Conservation (phyloP, 78 protist genomes). For the Dictyostelium intermedium region DNA sequence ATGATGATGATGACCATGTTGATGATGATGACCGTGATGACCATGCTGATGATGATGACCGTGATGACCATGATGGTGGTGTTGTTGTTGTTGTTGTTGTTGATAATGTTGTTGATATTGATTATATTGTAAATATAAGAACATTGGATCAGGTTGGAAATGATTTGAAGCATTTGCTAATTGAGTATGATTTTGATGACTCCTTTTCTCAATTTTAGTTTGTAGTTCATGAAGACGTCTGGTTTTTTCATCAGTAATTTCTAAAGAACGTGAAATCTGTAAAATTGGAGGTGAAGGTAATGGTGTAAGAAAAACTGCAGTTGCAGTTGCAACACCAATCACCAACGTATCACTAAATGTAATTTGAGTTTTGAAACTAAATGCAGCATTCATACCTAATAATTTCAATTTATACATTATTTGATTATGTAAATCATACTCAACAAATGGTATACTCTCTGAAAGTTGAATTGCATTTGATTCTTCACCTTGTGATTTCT, state of each 20-base stretch:
- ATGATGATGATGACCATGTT: background rate
- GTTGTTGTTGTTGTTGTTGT: background rate
- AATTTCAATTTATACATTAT: constrained; percentile 84
- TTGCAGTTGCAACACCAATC: constrained; percentile 83
- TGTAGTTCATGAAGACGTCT: constrained; percentile 37
- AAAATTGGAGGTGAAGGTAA: constrained; percentile 81
- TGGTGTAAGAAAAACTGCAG: constrained; percentile 80
- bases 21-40: background rate
- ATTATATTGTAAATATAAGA: background rate
- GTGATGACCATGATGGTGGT: background rate
- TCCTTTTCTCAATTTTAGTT: constrained; percentile 31
- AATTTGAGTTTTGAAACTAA: constrained; percentile 76
- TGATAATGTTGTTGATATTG: background rate
- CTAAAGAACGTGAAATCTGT: constrained; percentile 66
- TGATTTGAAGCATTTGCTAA: constrained; percentile 7
- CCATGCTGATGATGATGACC: background rate
- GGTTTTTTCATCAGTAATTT: constrained; percentile 69
- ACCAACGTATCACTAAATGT: constrained; percentile 82
- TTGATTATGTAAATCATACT: constrained; percentile 91
- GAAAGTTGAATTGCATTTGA: constrained; percentile 79
- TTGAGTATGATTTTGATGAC: constrained; percentile 10
- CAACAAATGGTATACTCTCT: constrained; percentile 89
- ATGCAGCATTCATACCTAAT: constrained; percentile 90
- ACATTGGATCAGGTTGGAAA: constrained; percentile 47
- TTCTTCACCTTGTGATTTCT: constrained; percentile 82